Conservation (phyloP, 108 stramenopile genomes). For the Conticribra guillardii region DNA sequence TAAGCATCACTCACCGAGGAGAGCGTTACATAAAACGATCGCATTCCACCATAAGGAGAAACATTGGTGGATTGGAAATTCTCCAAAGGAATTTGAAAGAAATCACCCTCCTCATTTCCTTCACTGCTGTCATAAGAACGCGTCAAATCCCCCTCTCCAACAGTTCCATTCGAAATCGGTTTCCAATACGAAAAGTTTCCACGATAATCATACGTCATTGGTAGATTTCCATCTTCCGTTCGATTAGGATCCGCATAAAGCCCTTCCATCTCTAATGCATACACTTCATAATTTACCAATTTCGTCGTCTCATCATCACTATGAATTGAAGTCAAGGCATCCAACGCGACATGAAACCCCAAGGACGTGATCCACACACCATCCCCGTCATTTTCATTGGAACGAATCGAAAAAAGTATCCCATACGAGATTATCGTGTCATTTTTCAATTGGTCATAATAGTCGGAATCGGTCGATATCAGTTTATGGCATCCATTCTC, state of each 20-base stretch:
- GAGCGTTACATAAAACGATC: constrained; percentile 40
- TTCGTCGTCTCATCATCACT: not conserved
- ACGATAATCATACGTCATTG: constrained; percentile 22
- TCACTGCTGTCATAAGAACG: not conserved
- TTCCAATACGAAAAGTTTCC: constrained; percentile 40
- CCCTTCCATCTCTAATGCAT: constrained; percentile 15
- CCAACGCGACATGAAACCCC: constrained; percentile 28
- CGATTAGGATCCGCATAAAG: constrained; percentile 37
- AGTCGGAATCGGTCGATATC: constrained; percentile 22
- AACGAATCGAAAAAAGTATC: constrained; percentile 22
- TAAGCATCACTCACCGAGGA: constrained; percentile 5
- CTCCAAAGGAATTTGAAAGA: constrained; percentile 30
- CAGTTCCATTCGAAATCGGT: constrained; percentile 17
- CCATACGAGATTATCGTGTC: constrained; percentile 30
- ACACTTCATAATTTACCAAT: constrained; percentile 21
- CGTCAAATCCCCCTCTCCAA: constrained; percentile 6
- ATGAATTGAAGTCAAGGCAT: not conserved
- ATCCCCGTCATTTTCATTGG: constrained; percentile 21
- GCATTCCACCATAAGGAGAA: constrained; percentile 24
- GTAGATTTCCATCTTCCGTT: not conserved
- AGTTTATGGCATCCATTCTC: constrained; percentile 23
- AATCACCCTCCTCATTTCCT: not conserved
- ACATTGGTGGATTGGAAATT: constrained; percentile 22
- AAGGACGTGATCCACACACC: constrained; percentile 27
- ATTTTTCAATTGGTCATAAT: constrained; percentile 12